Percentiles rank a stretch among this genome's conserved stretches.
These are phyloP conservation scores for Plasmodium relictum DNA, from an alignment of 169 alveolate genomes.

Conservation along the genomic window DNA sequence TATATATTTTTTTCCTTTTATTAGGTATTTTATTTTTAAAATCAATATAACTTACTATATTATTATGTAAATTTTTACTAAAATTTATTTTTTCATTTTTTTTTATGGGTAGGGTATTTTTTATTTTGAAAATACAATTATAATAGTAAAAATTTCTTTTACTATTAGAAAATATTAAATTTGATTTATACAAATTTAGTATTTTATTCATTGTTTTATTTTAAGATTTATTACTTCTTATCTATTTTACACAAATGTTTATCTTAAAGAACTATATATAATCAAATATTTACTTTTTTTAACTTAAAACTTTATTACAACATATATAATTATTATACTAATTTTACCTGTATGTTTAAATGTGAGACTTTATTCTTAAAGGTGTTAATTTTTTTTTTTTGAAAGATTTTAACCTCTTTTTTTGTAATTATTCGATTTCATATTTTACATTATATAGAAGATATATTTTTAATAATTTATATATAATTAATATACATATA, in stretches of 20 bases:
- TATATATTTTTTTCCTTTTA: constrained; percentile 30
- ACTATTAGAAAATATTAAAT: constrained; percentile 19
- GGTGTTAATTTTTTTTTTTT: no score
- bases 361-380: no score
- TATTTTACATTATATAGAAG: no score
- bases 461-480: no score
- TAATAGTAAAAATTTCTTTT: constrained; percentile 29
- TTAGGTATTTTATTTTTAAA: constrained; percentile 18
- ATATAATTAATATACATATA: no score
- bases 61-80: constrained; percentile 17
- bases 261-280: no score
- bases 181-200: constrained; percentile 12
- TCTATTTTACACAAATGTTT: neutral
- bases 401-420: no score
- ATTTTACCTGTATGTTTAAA: no score
- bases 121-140: constrained; percentile 16
- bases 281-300: no score
- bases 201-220: constrained; percentile 57
- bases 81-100: constrained; percentile 25
- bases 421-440: no score
- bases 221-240: neutral
- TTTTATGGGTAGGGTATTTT: neutral
- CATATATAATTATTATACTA: no score
- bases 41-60: constrained; percentile 10
- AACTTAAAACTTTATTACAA: no score